Conservation (phyloP, 495 filamentous ascomycete genomes). For the Baudoinia panamericana region DNA sequence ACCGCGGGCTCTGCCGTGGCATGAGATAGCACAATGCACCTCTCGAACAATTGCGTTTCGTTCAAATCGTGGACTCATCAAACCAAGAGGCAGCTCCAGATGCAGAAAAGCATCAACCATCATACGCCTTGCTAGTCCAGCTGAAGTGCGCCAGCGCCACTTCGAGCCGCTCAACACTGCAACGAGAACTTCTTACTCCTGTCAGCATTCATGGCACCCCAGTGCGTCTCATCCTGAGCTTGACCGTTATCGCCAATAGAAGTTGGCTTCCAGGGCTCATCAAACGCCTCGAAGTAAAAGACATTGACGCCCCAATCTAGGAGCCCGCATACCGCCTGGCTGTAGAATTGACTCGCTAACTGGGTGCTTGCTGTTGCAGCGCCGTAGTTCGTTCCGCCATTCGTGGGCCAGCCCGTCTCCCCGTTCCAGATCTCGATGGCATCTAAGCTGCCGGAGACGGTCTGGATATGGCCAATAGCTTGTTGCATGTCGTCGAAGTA, state of each 20-base stretch:
- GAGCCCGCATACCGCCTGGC: conserved; percentile 55
- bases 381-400: conserved; percentile 49
- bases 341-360: conserved; percentile 51
- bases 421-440: conserved; percentile 59
- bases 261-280: conserved; percentile 67
- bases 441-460: conserved; percentile 40
- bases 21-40: no score
- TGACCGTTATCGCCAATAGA: conserved; percentile 55
- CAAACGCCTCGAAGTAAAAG: conserved; percentile 77
- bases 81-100: no score
- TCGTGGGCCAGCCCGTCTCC: conserved; percentile 59
- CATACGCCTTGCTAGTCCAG: no score
- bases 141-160: background rate
- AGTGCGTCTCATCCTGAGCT: conserved; percentile 57
- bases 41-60: no score
- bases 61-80: no score
- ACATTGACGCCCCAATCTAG: conserved; percentile 61
- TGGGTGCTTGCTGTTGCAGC: conserved; percentile 47
- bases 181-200: conserved; percentile 41
- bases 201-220: conserved; percentile 58
- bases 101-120: no score
- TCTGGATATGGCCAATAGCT: conserved; percentile 57
- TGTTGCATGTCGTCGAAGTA: conserved; percentile 66
- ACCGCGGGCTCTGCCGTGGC: no score
- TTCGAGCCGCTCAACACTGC: conserved; percentile 2